A percentile compares a stretch with the other conserved stretches of the same genome.
Conservation (phyloP, 2,329 filamentous ascomycete species). For the Rutstroemia sydowiana region DNA sequence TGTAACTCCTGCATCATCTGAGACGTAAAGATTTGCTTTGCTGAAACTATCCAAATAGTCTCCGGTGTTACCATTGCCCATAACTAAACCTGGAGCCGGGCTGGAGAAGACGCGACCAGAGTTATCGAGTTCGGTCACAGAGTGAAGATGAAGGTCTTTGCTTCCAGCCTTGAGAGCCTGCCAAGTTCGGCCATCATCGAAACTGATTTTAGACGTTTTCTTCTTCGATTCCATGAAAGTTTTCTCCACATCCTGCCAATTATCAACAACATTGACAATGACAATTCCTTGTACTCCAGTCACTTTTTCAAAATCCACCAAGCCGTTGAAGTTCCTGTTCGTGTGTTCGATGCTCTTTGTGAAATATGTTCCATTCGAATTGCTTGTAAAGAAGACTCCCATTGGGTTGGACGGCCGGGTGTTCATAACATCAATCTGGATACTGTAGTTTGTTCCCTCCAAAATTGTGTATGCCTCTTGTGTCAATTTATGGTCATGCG, state of each 20-base stretch:
- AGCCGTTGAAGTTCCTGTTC: slow-evolving; percentile 68
- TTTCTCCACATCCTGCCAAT: slow-evolving; percentile 67
- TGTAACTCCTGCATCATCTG: slow-evolving; percentile 79
- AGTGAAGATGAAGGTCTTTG: slow-evolving; percentile 75
- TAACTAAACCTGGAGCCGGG: slow-evolving; percentile 83
- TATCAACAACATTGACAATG: slow-evolving; percentile 81
- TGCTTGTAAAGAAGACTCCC: slow-evolving; percentile 88
- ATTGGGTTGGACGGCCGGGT: slow-evolving; percentile 58
- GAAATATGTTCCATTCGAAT: slow-evolving; percentile 96
- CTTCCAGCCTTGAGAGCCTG: slow-evolving; percentile 60
- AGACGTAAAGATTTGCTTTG: slow-evolving; percentile 77
- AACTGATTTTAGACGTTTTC: slow-evolving; percentile 76
- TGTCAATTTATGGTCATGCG: slow-evolving; percentile 67
- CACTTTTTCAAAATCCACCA: slow-evolving; percentile 94
- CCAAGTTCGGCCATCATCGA: slow-evolving; percentile 89
- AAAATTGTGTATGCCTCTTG: slow-evolving; percentile 89
- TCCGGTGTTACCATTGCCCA: slow-evolving; percentile 90
- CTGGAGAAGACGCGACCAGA: slow-evolving; percentile 86
- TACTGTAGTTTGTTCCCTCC: slow-evolving; percentile 95
- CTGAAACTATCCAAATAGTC: slow-evolving; percentile 61
- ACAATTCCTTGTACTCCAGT: slow-evolving; percentile 87
- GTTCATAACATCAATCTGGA: slow-evolving; percentile 90
- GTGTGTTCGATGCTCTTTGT: slow-evolving; percentile 87
- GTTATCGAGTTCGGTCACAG: slow-evolving; percentile 78
- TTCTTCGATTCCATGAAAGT: slow-evolving; percentile 50